Evolutionary conservation across 2,329 filamentous ascomycete species (phyloP), one percentile per base, ranked within the genome.

Genomic region (Colletotrichum zoysiae): DNA sequence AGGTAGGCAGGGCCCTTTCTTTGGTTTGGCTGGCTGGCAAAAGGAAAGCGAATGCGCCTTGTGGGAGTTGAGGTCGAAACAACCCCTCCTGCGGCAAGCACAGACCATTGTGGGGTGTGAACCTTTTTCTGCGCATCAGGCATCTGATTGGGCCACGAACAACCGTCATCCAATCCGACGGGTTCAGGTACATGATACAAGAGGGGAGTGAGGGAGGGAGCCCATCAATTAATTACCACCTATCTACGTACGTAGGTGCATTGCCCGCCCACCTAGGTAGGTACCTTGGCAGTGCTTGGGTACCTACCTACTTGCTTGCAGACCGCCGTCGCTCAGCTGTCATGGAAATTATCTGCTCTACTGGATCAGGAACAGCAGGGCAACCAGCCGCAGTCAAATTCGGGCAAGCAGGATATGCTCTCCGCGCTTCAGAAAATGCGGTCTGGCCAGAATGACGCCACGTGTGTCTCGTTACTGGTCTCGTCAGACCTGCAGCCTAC

Each of bases 51-150:
- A 63, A 50, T 51, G 56, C 56, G 56, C 56, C 56, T 58, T 58
- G 63, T 60, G 56, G 48, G 56, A 67, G 56, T 55, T 46, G 67
- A 66, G 33, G 63, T 71, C 69, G 51, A 71, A 71, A 71, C 69
- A 68, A 58, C 59, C 65, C 70, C 68, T 71, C 68, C 51, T 60
- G 26, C 53, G 33, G 30, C 20, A 46, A 40, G 70, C 70, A 72
- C 70, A 65, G 70, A 57, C 48, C 59, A 59, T 55, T 44, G 6
- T 56, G 70, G 70, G 70, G 55, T 56, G 53, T 35, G 50, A 60
- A 60, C 58, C 70, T 65, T 70, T 70, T 30, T 60, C 60, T 44
- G 20, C 2, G 14, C 26, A 14, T 2, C 3, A 26, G 40, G 7
- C 12, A 5, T 26, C 14, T 63, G 65, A 71, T 71, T 71, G 57